Evolutionary conservation across 148 eudicot genomes (phyloP).

Genomic region (Rhododendron griersonianum): DNA sequence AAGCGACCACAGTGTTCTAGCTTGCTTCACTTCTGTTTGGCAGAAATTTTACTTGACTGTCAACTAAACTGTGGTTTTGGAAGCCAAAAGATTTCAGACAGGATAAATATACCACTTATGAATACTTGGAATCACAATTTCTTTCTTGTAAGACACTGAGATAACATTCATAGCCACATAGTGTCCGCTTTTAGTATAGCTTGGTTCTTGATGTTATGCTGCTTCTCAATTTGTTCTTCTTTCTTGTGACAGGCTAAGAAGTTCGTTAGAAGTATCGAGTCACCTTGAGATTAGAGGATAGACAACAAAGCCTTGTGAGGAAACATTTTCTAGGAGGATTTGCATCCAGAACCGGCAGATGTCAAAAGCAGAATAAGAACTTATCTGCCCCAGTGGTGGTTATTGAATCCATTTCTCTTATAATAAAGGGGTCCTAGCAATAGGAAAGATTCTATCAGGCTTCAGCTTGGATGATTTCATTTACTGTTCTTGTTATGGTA

Average conservation of each 20-base stretch:
- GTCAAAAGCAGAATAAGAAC: not conserved
- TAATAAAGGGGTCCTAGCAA: not conserved
- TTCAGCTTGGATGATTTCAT: not conserved
- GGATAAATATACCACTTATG: not conserved
- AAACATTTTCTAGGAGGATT: not conserved
- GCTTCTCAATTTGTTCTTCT: not conserved
- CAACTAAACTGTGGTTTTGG: not conserved
- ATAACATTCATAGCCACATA: not conserved
- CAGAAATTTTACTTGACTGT: not conserved
- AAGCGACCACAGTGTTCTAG: not conserved
- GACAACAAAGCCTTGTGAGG: not conserved
- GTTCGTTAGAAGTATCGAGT: slow-evolving; percentile 55
- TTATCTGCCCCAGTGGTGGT: not conserved
- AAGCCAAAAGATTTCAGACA: not conserved
- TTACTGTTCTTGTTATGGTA: not conserved
- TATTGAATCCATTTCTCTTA: not conserved
- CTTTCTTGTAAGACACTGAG: not conserved
- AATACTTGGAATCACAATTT: not conserved
- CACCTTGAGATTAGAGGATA: slow-evolving; percentile 28
- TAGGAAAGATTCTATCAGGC: not conserved
- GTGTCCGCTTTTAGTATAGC: not conserved
- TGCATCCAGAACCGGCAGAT: not conserved
- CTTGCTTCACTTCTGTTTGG: not conserved
- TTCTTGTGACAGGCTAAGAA: slow-evolving; percentile 65
- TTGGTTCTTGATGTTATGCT: not conserved